phyloP scores from a whole-genome alignment of 139 green algal species.

The Monoraphidium neglectum region DNA sequence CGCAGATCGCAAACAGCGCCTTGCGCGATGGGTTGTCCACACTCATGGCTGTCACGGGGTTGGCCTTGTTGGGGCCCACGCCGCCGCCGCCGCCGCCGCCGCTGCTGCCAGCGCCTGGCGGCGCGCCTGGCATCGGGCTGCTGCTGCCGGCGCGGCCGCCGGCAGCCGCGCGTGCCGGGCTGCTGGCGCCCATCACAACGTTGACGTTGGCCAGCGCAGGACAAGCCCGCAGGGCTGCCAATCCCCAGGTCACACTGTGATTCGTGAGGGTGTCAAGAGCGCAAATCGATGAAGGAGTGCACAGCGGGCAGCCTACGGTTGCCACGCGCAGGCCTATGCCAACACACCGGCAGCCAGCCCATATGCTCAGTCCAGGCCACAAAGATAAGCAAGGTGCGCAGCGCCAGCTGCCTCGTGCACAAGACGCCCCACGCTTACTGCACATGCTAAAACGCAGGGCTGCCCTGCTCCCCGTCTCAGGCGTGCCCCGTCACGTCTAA shows the following conservation, averaged over 20 bases:
- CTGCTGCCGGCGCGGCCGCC: slow-evolving; percentile 1
- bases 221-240: slow-evolving; percentile 25
- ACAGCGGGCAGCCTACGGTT: too few species aligned
- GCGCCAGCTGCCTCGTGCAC: too few species aligned
- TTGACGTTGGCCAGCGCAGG: slow-evolving; percentile 17
- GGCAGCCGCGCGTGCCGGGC: neutral
- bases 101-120: neutral
- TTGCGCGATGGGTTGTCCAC: slow-evolving; percentile 54
- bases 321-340: too few species aligned
- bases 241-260: slow-evolving; percentile 40
- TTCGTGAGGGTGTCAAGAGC: too few species aligned
- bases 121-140: neutral
- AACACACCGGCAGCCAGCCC: too few species aligned
- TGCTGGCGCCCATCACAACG: neutral
- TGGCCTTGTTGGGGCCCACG: slow-evolving; percentile 17
- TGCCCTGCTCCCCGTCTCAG: too few species aligned
- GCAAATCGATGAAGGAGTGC: too few species aligned
- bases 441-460: too few species aligned
- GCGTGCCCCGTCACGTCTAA: too few species aligned
- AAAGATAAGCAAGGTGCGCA: too few species aligned
- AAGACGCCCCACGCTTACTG: too few species aligned
- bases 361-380: too few species aligned
- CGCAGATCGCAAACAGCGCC: slow-evolving; percentile 54
- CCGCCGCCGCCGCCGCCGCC: neutral
- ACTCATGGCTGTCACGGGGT: slow-evolving; percentile 15